Conservation (phyloP, 768 basidiomycete species). For the Gymnopilus dilepis region DNA sequence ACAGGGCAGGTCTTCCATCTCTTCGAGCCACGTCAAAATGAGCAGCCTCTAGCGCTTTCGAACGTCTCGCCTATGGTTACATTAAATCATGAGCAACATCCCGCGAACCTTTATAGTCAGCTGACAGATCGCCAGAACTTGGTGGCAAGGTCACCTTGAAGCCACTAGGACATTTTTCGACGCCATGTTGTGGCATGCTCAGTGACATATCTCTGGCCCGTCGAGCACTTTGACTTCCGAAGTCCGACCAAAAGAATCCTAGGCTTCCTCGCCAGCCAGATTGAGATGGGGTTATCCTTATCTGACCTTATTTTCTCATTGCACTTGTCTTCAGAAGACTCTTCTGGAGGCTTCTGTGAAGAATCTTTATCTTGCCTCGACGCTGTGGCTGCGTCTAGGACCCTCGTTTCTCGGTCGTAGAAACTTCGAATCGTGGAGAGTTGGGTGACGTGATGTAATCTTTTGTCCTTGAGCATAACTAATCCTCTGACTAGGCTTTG, state of each 20-base stretch:
- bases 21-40: too few relatives aligned
- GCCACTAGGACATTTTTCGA: not conserved
- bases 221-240: not conserved
- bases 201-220: not conserved
- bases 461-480: not conserved
- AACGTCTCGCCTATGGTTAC: too few relatives aligned
- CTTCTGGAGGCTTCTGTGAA: slow-evolving; percentile 1
- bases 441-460: not conserved
- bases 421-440: not conserved
- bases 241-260: not conserved
- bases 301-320: slow-evolving; percentile 7
- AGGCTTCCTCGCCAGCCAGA: not conserved
- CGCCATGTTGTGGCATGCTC: not conserved
- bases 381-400: not conserved
- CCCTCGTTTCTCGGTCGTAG: not conserved
- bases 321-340: not conserved
- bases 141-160: not conserved
- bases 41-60: too few relatives aligned
- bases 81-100: not conserved
- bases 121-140: not conserved
- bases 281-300: not conserved
- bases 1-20: too few relatives aligned
- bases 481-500: not conserved
- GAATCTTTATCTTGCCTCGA: not conserved
- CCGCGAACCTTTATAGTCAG: not conserved